Evolutionary conservation across 2,329 filamentous ascomycete species (phyloP).

Genomic region (Calonectria hongkongensis): DNA sequence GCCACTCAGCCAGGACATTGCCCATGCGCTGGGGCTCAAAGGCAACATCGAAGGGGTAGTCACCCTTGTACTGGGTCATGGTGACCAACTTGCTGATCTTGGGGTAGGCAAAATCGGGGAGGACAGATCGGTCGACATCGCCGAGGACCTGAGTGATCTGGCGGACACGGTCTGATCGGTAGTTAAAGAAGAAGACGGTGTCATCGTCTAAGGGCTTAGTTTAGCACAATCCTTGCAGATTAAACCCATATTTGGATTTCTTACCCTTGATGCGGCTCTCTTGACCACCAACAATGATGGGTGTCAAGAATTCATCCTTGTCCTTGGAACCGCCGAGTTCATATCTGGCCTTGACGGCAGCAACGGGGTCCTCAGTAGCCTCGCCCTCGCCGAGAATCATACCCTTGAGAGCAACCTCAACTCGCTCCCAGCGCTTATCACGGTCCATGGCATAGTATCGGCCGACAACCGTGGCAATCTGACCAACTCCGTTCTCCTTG

Average conservation of each 20-base stretch:
- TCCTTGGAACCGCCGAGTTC: conserved; percentile 80
- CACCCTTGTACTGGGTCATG: conserved; percentile 98
- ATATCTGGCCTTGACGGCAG: conserved; percentile 91
- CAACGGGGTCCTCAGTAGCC: conserved; percentile 87
- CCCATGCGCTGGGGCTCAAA: conserved; percentile 97
- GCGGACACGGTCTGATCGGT: conserved; percentile 96
- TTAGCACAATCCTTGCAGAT: conserved; percentile 31
- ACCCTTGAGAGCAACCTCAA: conserved; percentile 92
- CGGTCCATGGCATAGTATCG: conserved; percentile 99
- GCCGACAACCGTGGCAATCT: conserved; percentile 94
- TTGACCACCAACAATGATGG: conserved; percentile 93
- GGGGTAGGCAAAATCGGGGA: conserved; percentile 94
- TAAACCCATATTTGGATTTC: conserved; percentile 44
- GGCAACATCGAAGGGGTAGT: conserved; percentile 93
- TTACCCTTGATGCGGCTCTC: conserved; percentile 89
- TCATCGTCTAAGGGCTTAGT: conserved; percentile 80
- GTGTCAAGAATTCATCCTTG: conserved; percentile 98
- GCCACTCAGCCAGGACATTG: conserved; percentile 98
- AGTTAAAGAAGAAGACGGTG: conserved; percentile 99
- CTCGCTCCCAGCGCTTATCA: conserved; percentile 98
- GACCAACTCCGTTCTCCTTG: conserved; percentile 89
- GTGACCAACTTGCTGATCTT: conserved; percentile 90
- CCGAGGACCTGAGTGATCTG: conserved; percentile 97
- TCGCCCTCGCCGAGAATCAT: conserved; percentile 91
- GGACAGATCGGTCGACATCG: conserved; percentile 91